Conservation (phyloP, 371 early-diverging fungal species). For the Capillidium heterosporum region DNA sequence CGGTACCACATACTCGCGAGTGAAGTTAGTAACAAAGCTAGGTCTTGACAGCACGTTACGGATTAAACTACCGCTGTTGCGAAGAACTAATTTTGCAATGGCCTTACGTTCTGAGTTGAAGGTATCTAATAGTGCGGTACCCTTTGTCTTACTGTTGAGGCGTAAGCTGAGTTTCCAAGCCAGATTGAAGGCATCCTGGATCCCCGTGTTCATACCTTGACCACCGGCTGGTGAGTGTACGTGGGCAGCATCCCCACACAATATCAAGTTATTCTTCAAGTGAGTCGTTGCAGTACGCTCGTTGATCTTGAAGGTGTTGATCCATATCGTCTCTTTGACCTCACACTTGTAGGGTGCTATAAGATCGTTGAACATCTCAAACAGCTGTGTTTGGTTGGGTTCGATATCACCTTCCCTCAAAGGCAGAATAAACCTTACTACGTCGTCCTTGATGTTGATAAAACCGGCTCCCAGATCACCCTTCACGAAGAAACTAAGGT, state of each 20-base stretch:
- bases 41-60: not conserved
- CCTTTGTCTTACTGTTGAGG: conserved; percentile 6
- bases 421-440: conserved; percentile 6
- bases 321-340: conserved; percentile 8
- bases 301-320: conserved; percentile 11
- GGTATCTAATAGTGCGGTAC: conserved; percentile 8
- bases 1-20: not conserved
- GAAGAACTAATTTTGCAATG: conserved; percentile 8
- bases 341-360: conserved; percentile 8
- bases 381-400: conserved; percentile 9
- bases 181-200: conserved; percentile 24
- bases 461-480: not conserved
- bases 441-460: conserved; percentile 4
- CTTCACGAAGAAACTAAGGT: not conserved
- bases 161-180: conserved; percentile 24
- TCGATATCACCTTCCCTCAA: conserved; percentile 7
- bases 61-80: not conserved
- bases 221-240: conserved; percentile 21
- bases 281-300: conserved; percentile 13
- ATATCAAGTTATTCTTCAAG: conserved; percentile 12
- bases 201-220: conserved; percentile 25
- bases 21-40: not conserved
- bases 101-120: conserved; percentile 13
- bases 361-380: conserved; percentile 5
- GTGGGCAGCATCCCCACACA: conserved; percentile 26